These are phyloP conservation scores for Suhomyces guaymorum DNA, from an alignment of 1,139 yeast genomes.

Conservation along the genomic window DNA sequence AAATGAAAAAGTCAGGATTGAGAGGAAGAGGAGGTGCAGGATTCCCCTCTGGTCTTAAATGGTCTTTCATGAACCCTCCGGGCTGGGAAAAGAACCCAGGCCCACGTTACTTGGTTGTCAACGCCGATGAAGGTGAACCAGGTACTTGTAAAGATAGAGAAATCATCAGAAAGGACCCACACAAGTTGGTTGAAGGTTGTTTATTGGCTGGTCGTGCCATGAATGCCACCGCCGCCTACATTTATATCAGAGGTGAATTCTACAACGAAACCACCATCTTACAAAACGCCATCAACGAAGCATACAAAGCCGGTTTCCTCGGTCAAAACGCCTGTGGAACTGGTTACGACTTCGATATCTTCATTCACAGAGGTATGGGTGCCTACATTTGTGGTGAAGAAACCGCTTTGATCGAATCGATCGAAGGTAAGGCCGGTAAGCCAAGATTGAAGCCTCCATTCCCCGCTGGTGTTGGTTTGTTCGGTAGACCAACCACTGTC, in stretches of 20 bases:
- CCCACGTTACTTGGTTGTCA: constrained; percentile 82
- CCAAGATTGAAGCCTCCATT: constrained; percentile 92
- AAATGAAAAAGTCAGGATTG: constrained; percentile 78
- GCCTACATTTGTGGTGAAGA: constrained; percentile 92
- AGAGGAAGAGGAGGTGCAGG: constrained; percentile 96
- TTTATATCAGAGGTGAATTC: constrained; percentile 86
- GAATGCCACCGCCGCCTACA: constrained; percentile 92
- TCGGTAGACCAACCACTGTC: constrained; percentile 88
- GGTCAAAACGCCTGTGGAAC: constrained; percentile 87
- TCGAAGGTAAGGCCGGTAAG: constrained; percentile 90
- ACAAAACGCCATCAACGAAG: constrained; percentile 82
- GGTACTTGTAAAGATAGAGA: constrained; percentile 92
- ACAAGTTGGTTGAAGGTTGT: constrained; percentile 86
- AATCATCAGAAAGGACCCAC: constrained; percentile 87
- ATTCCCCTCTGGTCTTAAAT: constrained; percentile 84
- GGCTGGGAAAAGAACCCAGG: constrained; percentile 89
- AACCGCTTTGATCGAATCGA: constrained; percentile 81
- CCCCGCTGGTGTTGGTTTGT: constrained; percentile 90
- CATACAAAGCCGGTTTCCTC: constrained; percentile 73
- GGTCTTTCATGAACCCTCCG: constrained; percentile 94
- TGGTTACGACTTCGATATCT: constrained; percentile 80
- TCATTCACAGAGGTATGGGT: constrained; percentile 87
- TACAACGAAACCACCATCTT: constrained; percentile 72
- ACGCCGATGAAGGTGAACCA: constrained; percentile 94
- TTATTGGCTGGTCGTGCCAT: constrained; percentile 83